These are phyloP conservation scores for Paraphoma chrysanthemicola DNA, from an alignment of 2,329 filamentous ascomycete species.

Conservation along the genomic window DNA sequence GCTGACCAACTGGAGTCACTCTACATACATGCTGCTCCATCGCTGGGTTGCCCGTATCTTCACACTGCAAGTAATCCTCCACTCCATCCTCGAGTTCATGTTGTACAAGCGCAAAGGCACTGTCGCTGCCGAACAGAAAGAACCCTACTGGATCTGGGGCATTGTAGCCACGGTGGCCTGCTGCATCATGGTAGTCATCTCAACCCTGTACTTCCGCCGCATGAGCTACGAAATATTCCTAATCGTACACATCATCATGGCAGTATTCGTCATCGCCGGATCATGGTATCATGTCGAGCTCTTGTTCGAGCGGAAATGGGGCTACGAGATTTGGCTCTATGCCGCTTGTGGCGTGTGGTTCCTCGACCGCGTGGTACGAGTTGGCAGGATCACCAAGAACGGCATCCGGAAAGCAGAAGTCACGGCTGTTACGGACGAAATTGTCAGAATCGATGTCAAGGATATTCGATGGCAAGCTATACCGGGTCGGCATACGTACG, in stretches of 20 bases:
- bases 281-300: slow-evolving; percentile 51
- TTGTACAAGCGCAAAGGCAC: slow-evolving; percentile 25
- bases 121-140: slow-evolving; percentile 19
- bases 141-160: slow-evolving; percentile 49
- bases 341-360: slow-evolving; percentile 53
- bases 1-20: slow-evolving; percentile 49
- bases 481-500: slow-evolving; percentile 48
- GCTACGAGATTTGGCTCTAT: slow-evolving; percentile 58
- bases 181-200: slow-evolving; percentile 33
- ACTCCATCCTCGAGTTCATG: slow-evolving; percentile 22
- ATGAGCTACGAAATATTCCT: slow-evolving; percentile 47
- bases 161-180: slow-evolving; percentile 43
- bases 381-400: slow-evolving; percentile 48
- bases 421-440: slow-evolving; percentile 32
- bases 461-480: slow-evolving; percentile 47
- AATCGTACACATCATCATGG: slow-evolving; percentile 39
- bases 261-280: slow-evolving; percentile 38
- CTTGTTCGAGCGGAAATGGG: slow-evolving; percentile 28
- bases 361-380: slow-evolving; percentile 55
- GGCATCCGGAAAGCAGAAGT: slow-evolving; percentile 50
- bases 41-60: slow-evolving; percentile 35
- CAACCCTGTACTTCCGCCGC: slow-evolving; percentile 35
- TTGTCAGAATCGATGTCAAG: slow-evolving; percentile 52
- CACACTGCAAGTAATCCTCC: slow-evolving; percentile 29
- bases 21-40: slow-evolving; percentile 48